These are phyloP conservation scores for Pestalotiopsis sp. DNA, from an alignment of 2,329 filamentous ascomycete species.

Conservation along the genomic window DNA sequence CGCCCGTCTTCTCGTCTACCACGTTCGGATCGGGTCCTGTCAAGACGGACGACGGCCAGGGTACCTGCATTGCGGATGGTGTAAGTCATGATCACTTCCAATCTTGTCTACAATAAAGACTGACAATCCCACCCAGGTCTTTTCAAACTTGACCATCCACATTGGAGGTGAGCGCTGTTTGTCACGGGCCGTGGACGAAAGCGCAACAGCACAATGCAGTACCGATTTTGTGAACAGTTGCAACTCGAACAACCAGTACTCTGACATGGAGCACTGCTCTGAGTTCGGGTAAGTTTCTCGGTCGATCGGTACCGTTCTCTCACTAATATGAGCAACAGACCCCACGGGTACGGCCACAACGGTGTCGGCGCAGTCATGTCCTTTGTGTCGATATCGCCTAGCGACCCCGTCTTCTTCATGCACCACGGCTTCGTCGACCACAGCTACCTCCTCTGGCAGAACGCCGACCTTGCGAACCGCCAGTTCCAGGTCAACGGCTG, in stretches of 20 bases:
- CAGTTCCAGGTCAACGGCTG: slow-evolving; percentile 28
- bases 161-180: slow-evolving; percentile 35
- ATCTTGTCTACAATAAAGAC: neutral
- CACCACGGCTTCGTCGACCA: slow-evolving; percentile 27
- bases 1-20: slow-evolving; percentile 31
- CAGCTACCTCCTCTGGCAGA: slow-evolving; percentile 24
- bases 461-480: slow-evolving; percentile 18
- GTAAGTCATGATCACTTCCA: slow-evolving; percentile 22
- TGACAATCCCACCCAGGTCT: slow-evolving; percentile 24
- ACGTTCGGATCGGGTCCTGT: slow-evolving; percentile 32
- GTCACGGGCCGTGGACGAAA: slow-evolving; percentile 35
- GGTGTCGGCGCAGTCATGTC: slow-evolving; percentile 38
- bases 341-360: slow-evolving; percentile 39
- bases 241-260: slow-evolving; percentile 30
- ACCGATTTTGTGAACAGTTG: slow-evolving; percentile 33
- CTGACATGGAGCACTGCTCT: slow-evolving; percentile 33
- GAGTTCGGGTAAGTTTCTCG: slow-evolving; percentile 34
- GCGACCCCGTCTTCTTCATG: slow-evolving; percentile 34
- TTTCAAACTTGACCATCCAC: slow-evolving; percentile 29
- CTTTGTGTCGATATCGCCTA: slow-evolving; percentile 34
- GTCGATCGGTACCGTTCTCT: too few species aligned
- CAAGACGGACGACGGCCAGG: slow-evolving; percentile 29
- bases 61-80: slow-evolving; percentile 34
- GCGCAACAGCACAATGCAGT: slow-evolving; percentile 31
- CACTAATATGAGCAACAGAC: slow-evolving; percentile 26